A percentile compares a stretch with the other conserved stretches of the same genome.
Conservation (phyloP, 257 asterid species). For the Solanum neorickii region DNA sequence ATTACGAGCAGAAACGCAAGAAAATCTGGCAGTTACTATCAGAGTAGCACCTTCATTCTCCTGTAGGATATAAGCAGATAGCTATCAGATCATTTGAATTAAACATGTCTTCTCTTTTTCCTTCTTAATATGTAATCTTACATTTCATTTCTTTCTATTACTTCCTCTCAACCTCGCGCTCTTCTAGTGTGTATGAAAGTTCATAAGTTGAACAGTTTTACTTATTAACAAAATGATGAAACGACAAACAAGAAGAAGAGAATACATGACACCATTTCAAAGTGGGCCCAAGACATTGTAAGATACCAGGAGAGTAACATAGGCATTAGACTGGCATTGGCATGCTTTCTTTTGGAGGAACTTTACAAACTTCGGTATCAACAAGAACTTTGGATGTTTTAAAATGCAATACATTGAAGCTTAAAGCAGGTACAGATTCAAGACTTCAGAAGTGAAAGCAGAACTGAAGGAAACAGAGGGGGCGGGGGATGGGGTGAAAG, state of each 20-base stretch:
- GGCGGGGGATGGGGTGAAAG: not conserved
- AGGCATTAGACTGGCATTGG: not conserved
- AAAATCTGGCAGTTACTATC: constrained; percentile 66
- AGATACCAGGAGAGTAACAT: not conserved
- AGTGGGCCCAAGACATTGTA: not conserved
- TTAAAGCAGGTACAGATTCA: not conserved
- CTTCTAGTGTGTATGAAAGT: not conserved
- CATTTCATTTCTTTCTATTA: not conserved
- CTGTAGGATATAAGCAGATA: constrained; percentile 18
- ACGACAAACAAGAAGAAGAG: not conserved
- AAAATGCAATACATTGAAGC: not conserved
- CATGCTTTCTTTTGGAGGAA: not conserved
- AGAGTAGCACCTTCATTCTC: constrained; percentile 90
- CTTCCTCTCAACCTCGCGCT: not conserved
- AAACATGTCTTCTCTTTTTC: not conserved
- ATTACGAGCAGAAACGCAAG: constrained; percentile 65
- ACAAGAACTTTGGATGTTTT: not conserved
- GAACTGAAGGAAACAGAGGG: not conserved
- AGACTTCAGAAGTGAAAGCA: not conserved
- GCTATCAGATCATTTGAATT: not conserved
- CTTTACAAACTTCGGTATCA: not conserved
- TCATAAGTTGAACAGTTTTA: not conserved
- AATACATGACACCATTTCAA: not conserved
- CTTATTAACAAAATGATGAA: not conserved
- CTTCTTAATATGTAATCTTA: not conserved